These are phyloP conservation scores for Fusarium subglutinans DNA, from an alignment of 2,329 filamentous ascomycete species.

Conservation along the genomic window DNA sequence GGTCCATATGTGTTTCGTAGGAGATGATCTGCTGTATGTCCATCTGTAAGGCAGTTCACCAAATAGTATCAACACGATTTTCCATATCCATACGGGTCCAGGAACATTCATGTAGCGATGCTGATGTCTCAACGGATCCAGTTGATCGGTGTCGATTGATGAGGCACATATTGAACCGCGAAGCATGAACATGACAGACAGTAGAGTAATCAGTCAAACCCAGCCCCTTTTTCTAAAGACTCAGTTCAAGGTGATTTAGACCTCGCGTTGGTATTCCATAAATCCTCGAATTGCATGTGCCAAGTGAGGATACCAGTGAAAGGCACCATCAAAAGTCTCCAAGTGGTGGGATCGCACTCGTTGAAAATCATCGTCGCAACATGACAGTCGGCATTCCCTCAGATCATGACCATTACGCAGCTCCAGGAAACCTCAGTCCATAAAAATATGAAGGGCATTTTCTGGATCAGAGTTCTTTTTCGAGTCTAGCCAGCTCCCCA, in stretches of 20 bases:
- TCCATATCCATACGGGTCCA: neutral
- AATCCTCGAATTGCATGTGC: neutral
- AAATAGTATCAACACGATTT: too few species aligned
- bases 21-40: too few species aligned
- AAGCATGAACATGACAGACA: neutral
- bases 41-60: too few species aligned
- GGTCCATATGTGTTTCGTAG: neutral
- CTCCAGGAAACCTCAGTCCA: neutral
- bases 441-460: neutral
- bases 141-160: neutral
- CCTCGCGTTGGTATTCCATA: neutral
- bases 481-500: neutral
- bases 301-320: neutral
- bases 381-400: neutral
- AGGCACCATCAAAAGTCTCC: neutral
- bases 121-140: neutral
- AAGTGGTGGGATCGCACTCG: neutral
- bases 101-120: neutral
- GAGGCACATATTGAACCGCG: neutral
- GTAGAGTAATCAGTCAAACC: neutral
- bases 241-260: neutral
- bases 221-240: neutral
- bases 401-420: neutral
- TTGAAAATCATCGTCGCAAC: neutral
- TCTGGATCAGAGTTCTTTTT: neutral